A percentile compares a stretch with the other conserved stretches of the same genome.
These are phyloP conservation scores for Carpinus viminea DNA, from an alignment of 306 rosid species.

Conservation along the genomic window DNA sequence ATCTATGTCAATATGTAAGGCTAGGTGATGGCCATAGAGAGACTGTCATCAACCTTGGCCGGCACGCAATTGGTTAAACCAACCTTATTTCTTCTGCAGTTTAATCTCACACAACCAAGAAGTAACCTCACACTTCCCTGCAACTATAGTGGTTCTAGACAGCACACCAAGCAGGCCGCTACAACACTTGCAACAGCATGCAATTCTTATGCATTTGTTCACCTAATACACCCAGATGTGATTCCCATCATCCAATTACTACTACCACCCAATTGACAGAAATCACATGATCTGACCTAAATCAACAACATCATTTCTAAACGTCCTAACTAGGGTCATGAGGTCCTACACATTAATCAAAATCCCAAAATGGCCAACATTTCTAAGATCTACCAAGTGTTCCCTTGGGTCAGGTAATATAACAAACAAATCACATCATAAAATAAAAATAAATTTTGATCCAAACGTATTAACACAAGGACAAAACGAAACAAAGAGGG, in stretches of 20 bases:
- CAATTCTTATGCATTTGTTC: neutral
- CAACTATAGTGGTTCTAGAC: conserved; percentile 1
- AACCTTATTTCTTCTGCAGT: neutral
- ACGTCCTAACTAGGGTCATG: neutral
- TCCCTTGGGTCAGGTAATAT: neutral
- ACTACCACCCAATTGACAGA: neutral
- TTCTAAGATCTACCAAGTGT: neutral
- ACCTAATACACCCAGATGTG: neutral
- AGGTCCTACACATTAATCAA: neutral
- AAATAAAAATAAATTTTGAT: neutral
- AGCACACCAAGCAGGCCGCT: neutral
- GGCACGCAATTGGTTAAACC: neutral
- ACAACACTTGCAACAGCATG: neutral
- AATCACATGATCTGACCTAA: neutral
- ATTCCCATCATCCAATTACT: neutral
- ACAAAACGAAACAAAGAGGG: neutral
- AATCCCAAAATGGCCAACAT: neutral
- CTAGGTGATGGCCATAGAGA: conserved; percentile 1
- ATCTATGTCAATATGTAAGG: conserved; percentile 4
- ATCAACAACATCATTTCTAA: neutral
- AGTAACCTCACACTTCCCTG: conserved; percentile 4
- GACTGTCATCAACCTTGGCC: neutral
- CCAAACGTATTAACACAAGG: neutral
- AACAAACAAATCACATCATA: neutral
- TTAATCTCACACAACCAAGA: neutral